phyloP scores from a whole-genome alignment of 108 stramenopile species.

The Discostella pseudostelligera region DNA sequence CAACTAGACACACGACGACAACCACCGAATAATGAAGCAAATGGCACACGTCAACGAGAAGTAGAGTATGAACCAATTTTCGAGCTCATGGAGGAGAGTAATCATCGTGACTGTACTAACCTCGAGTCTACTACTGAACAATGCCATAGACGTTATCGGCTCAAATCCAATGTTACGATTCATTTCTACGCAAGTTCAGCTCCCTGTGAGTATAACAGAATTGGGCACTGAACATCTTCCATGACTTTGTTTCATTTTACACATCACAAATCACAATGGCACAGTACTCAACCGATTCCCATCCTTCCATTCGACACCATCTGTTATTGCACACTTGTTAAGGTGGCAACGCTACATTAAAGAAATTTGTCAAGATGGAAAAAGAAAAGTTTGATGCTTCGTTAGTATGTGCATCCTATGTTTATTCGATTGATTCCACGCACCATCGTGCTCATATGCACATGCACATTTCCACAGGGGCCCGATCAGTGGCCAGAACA shows the following conservation, averaged over 20 bases:
- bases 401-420: slow-evolving; percentile 30
- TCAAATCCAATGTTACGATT: slow-evolving; percentile 63
- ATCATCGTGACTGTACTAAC: background rate
- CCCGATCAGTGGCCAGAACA: slow-evolving; percentile 73
- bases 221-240: no score
- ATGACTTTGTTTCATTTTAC: slow-evolving; percentile 32
- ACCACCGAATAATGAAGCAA: background rate
- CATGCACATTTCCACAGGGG: slow-evolving; percentile 20
- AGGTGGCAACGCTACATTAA: slow-evolving; percentile 77
- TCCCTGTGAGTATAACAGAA: slow-evolving; percentile 49
- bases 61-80: slow-evolving; percentile 21
- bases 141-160: slow-evolving; percentile 26
- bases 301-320: no score
- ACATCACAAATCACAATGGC: no score
- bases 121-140: background rate
- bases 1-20: background rate
- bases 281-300: no score
- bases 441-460: background rate
- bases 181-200: slow-evolving; percentile 86
- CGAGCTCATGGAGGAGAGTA: slow-evolving; percentile 4
- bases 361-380: slow-evolving; percentile 80
- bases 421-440: background rate
- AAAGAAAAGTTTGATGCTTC: slow-evolving; percentile 67
- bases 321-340: no score
- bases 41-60: background rate